Conservation (phyloP, 768 basidiomycete species). For the Boletus rubescentipes region DNA sequence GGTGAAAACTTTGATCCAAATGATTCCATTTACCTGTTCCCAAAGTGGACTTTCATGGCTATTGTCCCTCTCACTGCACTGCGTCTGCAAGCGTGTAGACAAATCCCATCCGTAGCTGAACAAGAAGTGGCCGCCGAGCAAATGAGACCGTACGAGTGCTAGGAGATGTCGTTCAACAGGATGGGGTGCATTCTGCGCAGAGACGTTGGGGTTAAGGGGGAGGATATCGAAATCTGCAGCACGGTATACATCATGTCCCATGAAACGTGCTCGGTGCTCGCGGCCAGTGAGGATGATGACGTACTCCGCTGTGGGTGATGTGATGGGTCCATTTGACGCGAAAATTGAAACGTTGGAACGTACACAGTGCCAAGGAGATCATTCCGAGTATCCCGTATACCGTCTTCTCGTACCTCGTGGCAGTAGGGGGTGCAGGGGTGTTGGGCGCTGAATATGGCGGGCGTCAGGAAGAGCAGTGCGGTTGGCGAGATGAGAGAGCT, state of each 20-base stretch:
- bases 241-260: constrained; percentile 84
- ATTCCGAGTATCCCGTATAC: constrained; percentile 77
- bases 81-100: constrained; percentile 82
- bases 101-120: constrained; percentile 92
- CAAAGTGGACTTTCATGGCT: constrained; percentile 61
- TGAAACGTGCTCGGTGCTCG: constrained; percentile 71
- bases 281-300: constrained; percentile 85
- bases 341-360: constrained; percentile 26
- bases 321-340: not conserved
- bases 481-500: constrained; percentile 21
- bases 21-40: constrained; percentile 60
- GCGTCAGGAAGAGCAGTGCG: not conserved
- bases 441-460: constrained; percentile 45
- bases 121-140: constrained; percentile 76
- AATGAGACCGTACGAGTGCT: constrained; percentile 81
- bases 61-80: constrained; percentile 58
- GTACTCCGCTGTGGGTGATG: constrained; percentile 73
- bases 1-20: not conserved
- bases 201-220: constrained; percentile 73
- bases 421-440: constrained; percentile 49
- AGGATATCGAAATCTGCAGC: constrained; percentile 91
- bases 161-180: constrained; percentile 87
- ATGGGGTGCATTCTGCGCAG: constrained; percentile 68
- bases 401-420: constrained; percentile 59
- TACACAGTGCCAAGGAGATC: constrained; percentile 75